These are phyloP conservation scores for Alternaria gaisen DNA, from an alignment of 2,329 filamentous ascomycete species.

Conservation along the genomic window DNA sequence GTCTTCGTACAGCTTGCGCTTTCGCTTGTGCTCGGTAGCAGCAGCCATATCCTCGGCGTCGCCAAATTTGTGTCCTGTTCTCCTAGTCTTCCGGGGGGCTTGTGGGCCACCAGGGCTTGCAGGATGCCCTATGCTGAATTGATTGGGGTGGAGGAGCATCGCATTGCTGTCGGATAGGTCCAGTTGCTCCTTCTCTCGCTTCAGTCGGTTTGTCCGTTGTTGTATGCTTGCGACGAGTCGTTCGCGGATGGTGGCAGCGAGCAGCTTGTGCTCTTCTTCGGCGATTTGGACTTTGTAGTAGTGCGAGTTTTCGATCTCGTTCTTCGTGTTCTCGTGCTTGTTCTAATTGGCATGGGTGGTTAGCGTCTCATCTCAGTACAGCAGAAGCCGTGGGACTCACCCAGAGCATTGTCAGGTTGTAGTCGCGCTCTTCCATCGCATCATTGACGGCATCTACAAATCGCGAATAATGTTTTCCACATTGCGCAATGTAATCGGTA, in stretches of 20 bases:
- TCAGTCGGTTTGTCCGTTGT: slow-evolving; percentile 64
- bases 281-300: slow-evolving; percentile 69
- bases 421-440: slow-evolving; percentile 85
- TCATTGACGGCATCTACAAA: slow-evolving; percentile 90
- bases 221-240: slow-evolving; percentile 67
- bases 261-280: slow-evolving; percentile 68
- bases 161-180: slow-evolving; percentile 73
- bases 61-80: slow-evolving; percentile 65
- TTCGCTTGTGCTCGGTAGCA: slow-evolving; percentile 62
- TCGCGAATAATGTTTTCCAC: slow-evolving; percentile 83
- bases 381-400: slow-evolving; percentile 60
- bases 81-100: slow-evolving; percentile 69
- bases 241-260: slow-evolving; percentile 68
- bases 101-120: slow-evolving; percentile 68
- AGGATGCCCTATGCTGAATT: slow-evolving; percentile 72
- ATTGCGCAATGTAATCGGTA: slow-evolving; percentile 70
- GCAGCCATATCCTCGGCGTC: slow-evolving; percentile 59
- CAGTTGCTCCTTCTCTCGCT: slow-evolving; percentile 72
- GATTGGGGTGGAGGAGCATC: slow-evolving; percentile 70
- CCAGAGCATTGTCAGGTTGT: slow-evolving; percentile 80
- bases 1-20: slow-evolving; percentile 65
- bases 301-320: slow-evolving; percentile 65
- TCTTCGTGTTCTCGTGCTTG: slow-evolving; percentile 64
- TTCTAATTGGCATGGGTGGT: slow-evolving; percentile 54
- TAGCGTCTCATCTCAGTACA: slow-evolving; percentile 16